phyloP scores from a whole-genome alignment of 108 stramenopile genomes.

The Pseudonitzschia multiseries region DNA sequence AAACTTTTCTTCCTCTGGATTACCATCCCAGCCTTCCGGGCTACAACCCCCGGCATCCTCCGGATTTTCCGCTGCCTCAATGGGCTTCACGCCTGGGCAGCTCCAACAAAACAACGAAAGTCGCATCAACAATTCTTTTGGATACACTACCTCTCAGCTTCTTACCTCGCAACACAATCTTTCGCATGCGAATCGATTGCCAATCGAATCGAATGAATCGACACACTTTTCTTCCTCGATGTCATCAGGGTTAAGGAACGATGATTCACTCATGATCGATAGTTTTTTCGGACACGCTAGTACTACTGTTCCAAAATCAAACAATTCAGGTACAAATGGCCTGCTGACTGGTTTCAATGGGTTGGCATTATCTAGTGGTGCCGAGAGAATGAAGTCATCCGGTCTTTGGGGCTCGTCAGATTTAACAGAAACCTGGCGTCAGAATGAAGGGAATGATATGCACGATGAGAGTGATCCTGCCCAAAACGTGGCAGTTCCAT shows the following conservation, averaged over 20 bases:
- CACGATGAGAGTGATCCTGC: not conserved
- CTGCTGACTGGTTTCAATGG: conserved; percentile 31
- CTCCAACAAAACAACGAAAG: conserved; percentile 1
- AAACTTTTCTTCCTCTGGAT: not conserved
- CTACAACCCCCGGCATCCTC: conserved; percentile 7
- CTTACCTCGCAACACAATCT: conserved; percentile 1
- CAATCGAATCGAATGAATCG: not conserved
- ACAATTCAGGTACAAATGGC: not conserved
- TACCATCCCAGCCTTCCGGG: conserved; percentile 8
- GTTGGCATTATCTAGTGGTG: conserved; percentile 14
- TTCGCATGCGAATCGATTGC: not conserved
- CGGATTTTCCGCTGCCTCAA: conserved; percentile 4
- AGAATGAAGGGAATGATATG: not conserved
- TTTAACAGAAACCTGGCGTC: conserved; percentile 13
- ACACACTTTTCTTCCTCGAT: not conserved
- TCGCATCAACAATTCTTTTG: conserved; percentile 1
- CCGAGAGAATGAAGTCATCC: not conserved
- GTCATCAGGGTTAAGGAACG: not conserved
- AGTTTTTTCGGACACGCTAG: conserved; percentile 41
- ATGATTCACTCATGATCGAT: conserved; percentile 48
- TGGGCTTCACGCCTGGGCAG: conserved; percentile 13
- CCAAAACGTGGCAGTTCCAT: conserved; percentile 13
- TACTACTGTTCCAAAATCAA: not conserved
- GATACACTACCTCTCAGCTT: not conserved
- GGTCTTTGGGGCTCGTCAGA: conserved; percentile 26